Evolutionary conservation across 441 rosid species (phyloP).

Genomic region (Gossypium aridum): DNA sequence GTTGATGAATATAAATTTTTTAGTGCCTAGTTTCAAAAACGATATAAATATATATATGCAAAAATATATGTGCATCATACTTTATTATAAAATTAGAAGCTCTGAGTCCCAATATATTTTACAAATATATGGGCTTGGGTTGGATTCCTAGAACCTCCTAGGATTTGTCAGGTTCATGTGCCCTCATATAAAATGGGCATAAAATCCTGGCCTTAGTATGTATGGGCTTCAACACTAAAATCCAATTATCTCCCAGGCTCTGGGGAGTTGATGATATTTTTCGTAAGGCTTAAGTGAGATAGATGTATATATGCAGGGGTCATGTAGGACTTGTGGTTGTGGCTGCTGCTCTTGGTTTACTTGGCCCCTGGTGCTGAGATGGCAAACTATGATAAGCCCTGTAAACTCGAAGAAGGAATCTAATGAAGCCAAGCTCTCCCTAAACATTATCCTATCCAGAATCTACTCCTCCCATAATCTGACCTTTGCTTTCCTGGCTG

Average conservation of each 20-base stretch:
- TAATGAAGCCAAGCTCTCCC: conserved; percentile 11
- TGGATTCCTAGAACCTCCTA: not conserved
- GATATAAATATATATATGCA: no score
- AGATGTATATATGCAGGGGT: no score
- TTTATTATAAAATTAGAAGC: no score
- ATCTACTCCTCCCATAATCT: conserved; percentile 22
- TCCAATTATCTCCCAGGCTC: not conserved
- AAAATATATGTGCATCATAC: no score
- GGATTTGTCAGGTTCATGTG: not conserved
- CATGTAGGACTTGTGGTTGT: not conserved
- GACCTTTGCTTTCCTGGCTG: conserved; percentile 16
- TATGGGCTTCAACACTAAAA: not conserved
- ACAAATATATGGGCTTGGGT: not conserved
- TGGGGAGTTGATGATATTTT: no score
- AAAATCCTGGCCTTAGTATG: no score
- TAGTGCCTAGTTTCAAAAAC: no score
- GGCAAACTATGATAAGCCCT: conserved; percentile 15
- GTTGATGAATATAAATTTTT: no score
- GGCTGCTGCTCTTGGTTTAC: not conserved
- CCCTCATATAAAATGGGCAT: not conserved
- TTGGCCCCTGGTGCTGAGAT: conserved; percentile 11
- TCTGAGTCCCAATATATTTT: no score
- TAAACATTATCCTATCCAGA: conserved; percentile 46
- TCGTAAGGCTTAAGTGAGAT: no score
- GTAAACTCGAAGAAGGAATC: conserved; percentile 8